Conservation (phyloP, 257 asterid genomes). For the Petunia secreta region DNA sequence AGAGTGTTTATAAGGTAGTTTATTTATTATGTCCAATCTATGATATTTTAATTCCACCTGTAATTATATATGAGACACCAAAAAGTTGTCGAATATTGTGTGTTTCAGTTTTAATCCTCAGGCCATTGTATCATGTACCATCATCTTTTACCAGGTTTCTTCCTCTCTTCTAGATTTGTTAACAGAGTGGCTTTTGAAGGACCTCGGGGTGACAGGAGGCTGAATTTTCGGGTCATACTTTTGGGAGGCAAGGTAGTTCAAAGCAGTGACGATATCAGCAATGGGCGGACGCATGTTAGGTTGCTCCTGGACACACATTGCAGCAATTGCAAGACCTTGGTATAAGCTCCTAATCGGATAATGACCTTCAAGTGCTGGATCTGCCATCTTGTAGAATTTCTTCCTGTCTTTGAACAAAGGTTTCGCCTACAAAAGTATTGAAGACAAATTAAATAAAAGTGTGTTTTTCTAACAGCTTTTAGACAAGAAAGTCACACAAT, state of each 20-base stretch:
- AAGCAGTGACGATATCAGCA: conserved; percentile 58
- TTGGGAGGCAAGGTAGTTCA: conserved; percentile 61
- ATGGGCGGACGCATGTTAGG: conserved; percentile 57
- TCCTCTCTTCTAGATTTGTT: conserved; percentile 24
- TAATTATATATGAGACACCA: conserved; percentile 16
- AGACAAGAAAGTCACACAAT: background rate
- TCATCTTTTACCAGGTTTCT: background rate
- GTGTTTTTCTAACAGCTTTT: background rate
- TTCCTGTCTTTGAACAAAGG: conserved; percentile 69
- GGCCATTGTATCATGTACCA: background rate
- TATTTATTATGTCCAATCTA: background rate
- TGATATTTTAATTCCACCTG: conserved; percentile 23
- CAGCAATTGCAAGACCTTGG: conserved; percentile 74
- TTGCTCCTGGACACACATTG: conserved; percentile 68
- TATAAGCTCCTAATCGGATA: conserved; percentile 61
- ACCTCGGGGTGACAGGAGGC: conserved; percentile 13
- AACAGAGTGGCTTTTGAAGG: conserved; percentile 26
- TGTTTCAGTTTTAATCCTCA: background rate
- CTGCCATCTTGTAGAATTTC: conserved; percentile 65
- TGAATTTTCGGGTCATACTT: conserved; percentile 43
- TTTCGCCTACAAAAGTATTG: conserved; percentile 50
- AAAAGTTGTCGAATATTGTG: conserved; percentile 22
- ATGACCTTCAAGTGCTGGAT: conserved; percentile 58
- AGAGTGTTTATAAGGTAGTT: background rate
- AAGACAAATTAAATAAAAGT: background rate